Conservation (phyloP, 768 basidiomycete genomes). For the Mycena capillaripes region DNA sequence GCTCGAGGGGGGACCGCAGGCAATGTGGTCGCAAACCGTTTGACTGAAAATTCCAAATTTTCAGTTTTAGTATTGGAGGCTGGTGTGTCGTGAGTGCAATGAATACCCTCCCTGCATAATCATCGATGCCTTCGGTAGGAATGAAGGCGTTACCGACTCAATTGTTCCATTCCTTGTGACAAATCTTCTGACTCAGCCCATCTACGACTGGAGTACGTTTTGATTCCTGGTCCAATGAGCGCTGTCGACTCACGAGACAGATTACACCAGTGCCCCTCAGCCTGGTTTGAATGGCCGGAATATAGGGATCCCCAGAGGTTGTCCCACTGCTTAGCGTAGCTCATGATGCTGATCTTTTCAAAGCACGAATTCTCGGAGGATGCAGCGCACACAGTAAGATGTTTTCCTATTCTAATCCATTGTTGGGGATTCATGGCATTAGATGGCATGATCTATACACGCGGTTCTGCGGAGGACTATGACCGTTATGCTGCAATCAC, state of each 20-base stretch:
- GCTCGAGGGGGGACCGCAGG: not conserved
- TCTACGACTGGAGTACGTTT: slow-evolving; percentile 8
- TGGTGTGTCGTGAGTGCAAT: not conserved
- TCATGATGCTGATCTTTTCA: not conserved
- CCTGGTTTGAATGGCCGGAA: not conserved
- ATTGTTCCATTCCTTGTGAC: not conserved
- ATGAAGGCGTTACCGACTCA: not conserved
- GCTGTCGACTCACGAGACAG: not conserved
- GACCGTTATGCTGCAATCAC: slow-evolving; percentile 33
- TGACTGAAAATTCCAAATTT: not conserved
- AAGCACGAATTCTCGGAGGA: not conserved
- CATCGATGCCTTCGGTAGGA: not conserved
- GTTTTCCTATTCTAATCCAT: not conserved
- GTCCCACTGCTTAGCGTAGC: not conserved
- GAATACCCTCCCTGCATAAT: not conserved
- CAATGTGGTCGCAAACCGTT: not conserved
- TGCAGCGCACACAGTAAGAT: not conserved
- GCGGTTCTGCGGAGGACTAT: not conserved
- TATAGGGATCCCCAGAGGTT: not conserved
- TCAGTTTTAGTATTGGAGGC: not conserved
- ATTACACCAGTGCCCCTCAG: not conserved
- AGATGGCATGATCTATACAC: not conserved
- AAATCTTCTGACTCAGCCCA: not conserved
- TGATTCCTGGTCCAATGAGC: not conserved
- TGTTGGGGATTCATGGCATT: not conserved